Evolutionary conservation across 1,284 basidiomycete genomes (phyloP).

Genomic region (Rhodotorula sp.): DNA sequence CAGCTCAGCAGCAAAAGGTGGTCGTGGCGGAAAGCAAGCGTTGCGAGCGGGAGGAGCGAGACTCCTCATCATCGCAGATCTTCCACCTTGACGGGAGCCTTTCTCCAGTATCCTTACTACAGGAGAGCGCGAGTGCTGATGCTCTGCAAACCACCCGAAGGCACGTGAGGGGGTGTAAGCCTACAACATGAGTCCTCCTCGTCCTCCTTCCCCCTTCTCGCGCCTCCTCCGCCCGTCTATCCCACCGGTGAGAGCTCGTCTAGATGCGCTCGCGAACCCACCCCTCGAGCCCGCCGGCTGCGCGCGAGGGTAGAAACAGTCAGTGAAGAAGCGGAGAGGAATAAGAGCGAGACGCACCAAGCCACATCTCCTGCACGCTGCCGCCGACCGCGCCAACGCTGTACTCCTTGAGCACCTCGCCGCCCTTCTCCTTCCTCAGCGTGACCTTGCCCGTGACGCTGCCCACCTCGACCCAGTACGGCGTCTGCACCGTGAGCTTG

Average conservation of each 20-base stretch:
- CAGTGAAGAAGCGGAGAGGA: background rate
- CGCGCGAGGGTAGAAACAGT: background rate
- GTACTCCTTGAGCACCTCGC: conserved; percentile 61
- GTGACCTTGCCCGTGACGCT: conserved; percentile 64
- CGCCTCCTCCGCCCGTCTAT: background rate
- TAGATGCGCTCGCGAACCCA: conserved; percentile 57
- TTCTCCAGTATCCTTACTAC: no score
- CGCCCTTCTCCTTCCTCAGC: conserved; percentile 60
- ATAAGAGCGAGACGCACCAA: conserved; percentile 41
- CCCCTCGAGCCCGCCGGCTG: conserved; percentile 57
- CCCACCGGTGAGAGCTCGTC: background rate
- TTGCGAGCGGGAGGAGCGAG: background rate
- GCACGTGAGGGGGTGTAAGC: background rate
- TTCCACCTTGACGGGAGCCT: no score
- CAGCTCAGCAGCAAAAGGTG: no score
- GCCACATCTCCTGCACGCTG: conserved; percentile 85
- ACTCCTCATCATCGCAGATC: background rate
- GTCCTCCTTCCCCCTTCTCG: background rate
- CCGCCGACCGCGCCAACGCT: conserved; percentile 72
- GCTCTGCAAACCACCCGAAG: no score
- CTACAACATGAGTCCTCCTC: background rate
- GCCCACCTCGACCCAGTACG: conserved; percentile 65
- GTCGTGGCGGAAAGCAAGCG: background rate
- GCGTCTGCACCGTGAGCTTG: conserved; percentile 76
- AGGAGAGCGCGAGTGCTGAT: no score